Evolutionary conservation across 768 basidiomycete genomes (phyloP), one percentile per base, ranked within the genome.

Genomic region (Dentipellis sp.): DNA sequence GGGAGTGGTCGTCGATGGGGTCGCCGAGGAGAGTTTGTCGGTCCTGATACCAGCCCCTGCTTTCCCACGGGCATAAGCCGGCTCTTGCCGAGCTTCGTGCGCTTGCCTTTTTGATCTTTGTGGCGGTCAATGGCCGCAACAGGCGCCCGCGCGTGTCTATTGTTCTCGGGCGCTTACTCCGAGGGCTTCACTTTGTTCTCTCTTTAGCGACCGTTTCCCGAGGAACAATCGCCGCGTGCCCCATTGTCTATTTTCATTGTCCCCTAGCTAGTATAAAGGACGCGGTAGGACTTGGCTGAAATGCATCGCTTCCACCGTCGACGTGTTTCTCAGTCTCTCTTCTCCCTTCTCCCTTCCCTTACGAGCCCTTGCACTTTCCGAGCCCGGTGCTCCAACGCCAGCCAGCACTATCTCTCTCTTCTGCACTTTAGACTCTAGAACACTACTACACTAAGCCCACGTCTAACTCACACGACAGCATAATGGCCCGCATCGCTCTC

Each of bases 401-500:
- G 1, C 16, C 11, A 11, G 37, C 39, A 50, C 57, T 53, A 12
- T 57, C 38, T 57, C 52, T 42, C 52, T 17, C 47, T 62, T 48
- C 29, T 29, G 29, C 29, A 29, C 29, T 29, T 6, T 29, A 29
- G 51, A 50, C 50, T 40, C 17, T 57, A 22, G 16, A 34, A 21
- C 29, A 4, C 45, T 7, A 19, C n/a, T 29, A 16, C 19, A 36
- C 45, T 2, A 17, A 29, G 16, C 35, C 34, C 29, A 29, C 29
- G 29, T 29, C 29, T 29, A 29, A 29, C 40, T 50, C n/a, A 29
- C 38, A 14, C 48, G 48, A 49, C 48, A 49, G 10, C 19, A 50
- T 49, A 11, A 56, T 66, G 53, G 64, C 64, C 58, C 56, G 62
- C 56, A 42, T 68, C 57, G 60, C 58, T 51, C 56, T 71, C 53